Evolutionary conservation across 768 basidiomycete genomes (phyloP), one percentile per base, ranked within the genome.

Genomic region (Symmetrospora coprosmae): DNA sequence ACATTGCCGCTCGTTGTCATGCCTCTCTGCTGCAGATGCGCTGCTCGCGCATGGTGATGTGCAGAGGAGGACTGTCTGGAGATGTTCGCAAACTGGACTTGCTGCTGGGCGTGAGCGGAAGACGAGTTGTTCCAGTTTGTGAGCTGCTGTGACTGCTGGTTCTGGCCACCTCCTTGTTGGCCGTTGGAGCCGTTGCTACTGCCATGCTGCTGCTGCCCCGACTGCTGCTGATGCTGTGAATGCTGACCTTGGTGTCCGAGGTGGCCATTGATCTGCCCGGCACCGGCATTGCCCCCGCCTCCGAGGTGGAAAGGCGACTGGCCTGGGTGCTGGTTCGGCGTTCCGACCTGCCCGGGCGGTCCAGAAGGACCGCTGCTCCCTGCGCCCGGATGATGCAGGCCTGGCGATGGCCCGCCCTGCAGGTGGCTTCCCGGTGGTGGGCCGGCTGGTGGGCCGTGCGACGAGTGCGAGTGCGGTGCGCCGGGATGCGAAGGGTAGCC

Each of bases 21-120:
- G 72, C 84, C 85, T 46, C 94, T 81, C 19, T 87, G 85, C 34
- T 89, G 87, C 79, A 96, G 84, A 49, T 90, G 90, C 62, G 85
- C 91, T n/a, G 88, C 85, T 47, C 91, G 80, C 13, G 94, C 94
- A 53, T 92, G 83, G 70, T 94, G 90, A 72, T 96, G 90, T 0
- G 89, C 87, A 2, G 86, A 84, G 60, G 85, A 82, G 25, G 87
- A 83, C 33, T 82, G 80, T 68, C 92, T 83, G 63, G 85, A 81
- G 75, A 87, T 82, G 87, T 90, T 60, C 1, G 67, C 66, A 38
- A 64, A 64, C 11, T 58, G 34, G 38, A 68, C 52, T 38, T 69
- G 68, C 52, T 68, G 66, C 11, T 64, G 64, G 66, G 66, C 67
- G 46, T 67, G 63, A 0, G 65, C 34, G 6, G 65, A 59, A 50